Percentiles rank a stretch among this genome's conserved stretches.
These are phyloP conservation scores for Conidiobolus incongruus DNA, from an alignment of 371 early-diverging fungal species.

Conservation along the genomic window DNA sequence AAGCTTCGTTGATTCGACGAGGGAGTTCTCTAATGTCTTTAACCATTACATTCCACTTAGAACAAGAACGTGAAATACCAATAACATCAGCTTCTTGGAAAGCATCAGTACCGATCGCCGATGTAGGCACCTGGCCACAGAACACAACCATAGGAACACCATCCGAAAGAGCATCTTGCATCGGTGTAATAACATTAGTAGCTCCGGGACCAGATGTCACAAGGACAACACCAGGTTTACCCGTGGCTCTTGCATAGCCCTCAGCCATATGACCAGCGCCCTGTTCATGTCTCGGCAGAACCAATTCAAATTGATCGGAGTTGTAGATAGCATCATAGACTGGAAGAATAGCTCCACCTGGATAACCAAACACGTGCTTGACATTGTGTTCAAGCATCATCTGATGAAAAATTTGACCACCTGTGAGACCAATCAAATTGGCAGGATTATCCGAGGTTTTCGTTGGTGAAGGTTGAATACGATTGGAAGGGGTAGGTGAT, in stretches of 20 bases:
- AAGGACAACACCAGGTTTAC: slow-evolving; percentile 84
- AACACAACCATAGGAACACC: slow-evolving; percentile 91
- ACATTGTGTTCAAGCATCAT: slow-evolving; percentile 90
- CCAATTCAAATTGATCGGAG: slow-evolving; percentile 78
- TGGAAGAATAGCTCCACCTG: slow-evolving; percentile 91
- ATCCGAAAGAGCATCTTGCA: slow-evolving; percentile 91
- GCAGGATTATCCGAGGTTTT: too few relatives aligned
- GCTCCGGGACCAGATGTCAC: slow-evolving; percentile 97
- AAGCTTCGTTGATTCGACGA: slow-evolving; percentile 89
- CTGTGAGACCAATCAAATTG: slow-evolving; percentile 76
- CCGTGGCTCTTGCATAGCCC: slow-evolving; percentile 89
- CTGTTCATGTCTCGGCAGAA: slow-evolving; percentile 91
- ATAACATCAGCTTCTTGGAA: slow-evolving; percentile 96
- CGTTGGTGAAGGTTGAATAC: too few relatives aligned
- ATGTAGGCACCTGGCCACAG: slow-evolving; percentile 79
- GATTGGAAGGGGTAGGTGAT: too few relatives aligned
- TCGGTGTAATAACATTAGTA: slow-evolving; percentile 89
- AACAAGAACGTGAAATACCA: slow-evolving; percentile 86
- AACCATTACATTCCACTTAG: slow-evolving; percentile 94
- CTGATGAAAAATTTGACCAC: slow-evolving; percentile 94
- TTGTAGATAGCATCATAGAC: slow-evolving; percentile 95
- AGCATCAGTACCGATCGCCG: slow-evolving; percentile 86
- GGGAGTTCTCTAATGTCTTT: slow-evolving; percentile 88
- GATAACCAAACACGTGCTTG: slow-evolving; percentile 88
- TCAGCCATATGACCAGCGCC: slow-evolving; percentile 97